Conservation (phyloP, 495 filamentous ascomycete species). For the Cryomyces minteri region DNA sequence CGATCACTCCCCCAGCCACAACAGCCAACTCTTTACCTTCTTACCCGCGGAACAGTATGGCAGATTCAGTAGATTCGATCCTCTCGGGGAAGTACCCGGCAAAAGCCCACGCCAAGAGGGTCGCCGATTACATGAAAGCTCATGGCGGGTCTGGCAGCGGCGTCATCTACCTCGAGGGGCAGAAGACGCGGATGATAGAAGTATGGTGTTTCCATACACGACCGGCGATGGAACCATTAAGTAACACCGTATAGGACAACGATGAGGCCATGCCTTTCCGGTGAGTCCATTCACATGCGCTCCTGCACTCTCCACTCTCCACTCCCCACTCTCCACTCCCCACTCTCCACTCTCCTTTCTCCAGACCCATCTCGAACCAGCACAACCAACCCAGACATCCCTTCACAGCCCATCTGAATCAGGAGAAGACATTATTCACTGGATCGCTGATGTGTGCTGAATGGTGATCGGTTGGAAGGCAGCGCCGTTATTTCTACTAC, state of each 20-base stretch:
- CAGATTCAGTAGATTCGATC: not conserved
- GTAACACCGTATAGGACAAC: not conserved
- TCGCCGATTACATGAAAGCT: constrained; percentile 53
- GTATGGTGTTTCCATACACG: constrained; percentile 4
- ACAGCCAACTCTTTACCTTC: too few species aligned
- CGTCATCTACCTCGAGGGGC: constrained; percentile 73
- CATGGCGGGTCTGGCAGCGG: constrained; percentile 40
- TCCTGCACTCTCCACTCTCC: too few species aligned
- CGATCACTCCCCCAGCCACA: too few species aligned
- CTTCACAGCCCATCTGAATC: too few species aligned
- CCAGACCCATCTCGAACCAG: too few species aligned
- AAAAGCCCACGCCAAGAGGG: constrained; percentile 67
- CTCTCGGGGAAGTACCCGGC: constrained; percentile 72
- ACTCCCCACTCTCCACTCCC: too few species aligned
- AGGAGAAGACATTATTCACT: too few species aligned
- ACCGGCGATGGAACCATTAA: not conserved
- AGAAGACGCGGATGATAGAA: constrained; percentile 35
- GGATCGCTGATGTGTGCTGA: constrained; percentile 20
- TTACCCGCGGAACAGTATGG: not conserved
- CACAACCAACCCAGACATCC: too few species aligned
- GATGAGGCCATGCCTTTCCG: not conserved
- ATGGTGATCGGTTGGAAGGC: constrained; percentile 25
- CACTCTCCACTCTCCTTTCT: too few species aligned
- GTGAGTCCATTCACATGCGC: too few species aligned
- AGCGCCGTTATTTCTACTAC: constrained; percentile 91